phyloP scores from a whole-genome alignment of 2,329 filamentous ascomycete genomes.

The Botrytis tulipae region DNA sequence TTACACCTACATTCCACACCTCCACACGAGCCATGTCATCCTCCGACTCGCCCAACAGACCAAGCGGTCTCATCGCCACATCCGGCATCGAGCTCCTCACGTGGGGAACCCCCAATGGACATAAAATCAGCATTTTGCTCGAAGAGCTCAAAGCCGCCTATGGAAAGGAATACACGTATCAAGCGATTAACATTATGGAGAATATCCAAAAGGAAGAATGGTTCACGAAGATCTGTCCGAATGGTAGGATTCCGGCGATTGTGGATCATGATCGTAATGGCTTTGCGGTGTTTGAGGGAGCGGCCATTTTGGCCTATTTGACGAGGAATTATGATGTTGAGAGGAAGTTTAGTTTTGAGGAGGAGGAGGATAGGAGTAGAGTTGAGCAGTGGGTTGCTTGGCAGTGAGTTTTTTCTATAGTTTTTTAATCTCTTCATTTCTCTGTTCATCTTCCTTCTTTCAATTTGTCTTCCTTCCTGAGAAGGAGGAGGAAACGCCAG shows the following conservation, averaged over 20 bases:
- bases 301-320: slow-evolving; percentile 72
- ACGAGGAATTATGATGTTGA: slow-evolving; percentile 69
- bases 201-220: slow-evolving; percentile 67
- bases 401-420: slow-evolving; percentile 44
- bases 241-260: slow-evolving; percentile 64
- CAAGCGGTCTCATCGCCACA: slow-evolving; percentile 58
- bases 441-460: not conserved
- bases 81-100: slow-evolving; percentile 66
- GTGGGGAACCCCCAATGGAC: slow-evolving; percentile 53
- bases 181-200: slow-evolving; percentile 57
- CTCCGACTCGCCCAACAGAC: slow-evolving; percentile 33
- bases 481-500: accelerated
- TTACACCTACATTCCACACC: not conserved
- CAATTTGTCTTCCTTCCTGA: not conserved
- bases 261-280: slow-evolving; percentile 62
- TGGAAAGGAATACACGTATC: slow-evolving; percentile 57
- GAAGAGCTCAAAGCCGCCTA: slow-evolving; percentile 68
- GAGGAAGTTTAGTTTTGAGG: slow-evolving; percentile 62
- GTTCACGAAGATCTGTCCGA: slow-evolving; percentile 62
- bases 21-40: slow-evolving; percentile 28
- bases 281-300: slow-evolving; percentile 70
- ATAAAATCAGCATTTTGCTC: slow-evolving; percentile 59
- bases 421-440: not conserved
- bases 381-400: slow-evolving; percentile 64
- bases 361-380: slow-evolving; percentile 45